Evolutionary conservation across 768 basidiomycete genomes (phyloP).

Genomic region (Pleurotus cornucopiae): DNA sequence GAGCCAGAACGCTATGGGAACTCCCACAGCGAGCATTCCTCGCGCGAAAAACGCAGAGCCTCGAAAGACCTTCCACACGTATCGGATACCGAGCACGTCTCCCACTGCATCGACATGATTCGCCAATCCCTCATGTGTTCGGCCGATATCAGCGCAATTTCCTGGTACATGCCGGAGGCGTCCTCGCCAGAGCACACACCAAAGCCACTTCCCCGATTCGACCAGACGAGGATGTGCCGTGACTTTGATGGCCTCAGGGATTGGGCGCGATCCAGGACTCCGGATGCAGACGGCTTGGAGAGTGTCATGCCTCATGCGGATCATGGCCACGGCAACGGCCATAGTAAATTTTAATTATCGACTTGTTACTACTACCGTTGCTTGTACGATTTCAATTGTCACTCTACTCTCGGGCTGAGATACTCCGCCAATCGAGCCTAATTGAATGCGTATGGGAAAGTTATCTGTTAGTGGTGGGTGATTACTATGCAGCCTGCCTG

Average conservation of each 20-base stretch:
- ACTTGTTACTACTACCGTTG: background rate
- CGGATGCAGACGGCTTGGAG: background rate
- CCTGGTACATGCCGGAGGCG: constrained; percentile 13
- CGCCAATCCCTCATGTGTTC: constrained; percentile 18
- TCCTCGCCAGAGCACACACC: background rate
- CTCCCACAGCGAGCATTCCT: background rate
- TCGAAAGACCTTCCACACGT: constrained; percentile 7
- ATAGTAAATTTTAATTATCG: background rate
- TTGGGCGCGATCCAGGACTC: constrained; percentile 3
- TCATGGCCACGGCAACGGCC: background rate
- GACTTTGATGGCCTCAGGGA: constrained; percentile 1
- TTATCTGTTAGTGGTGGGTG: too few relatives aligned
- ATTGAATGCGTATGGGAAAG: too few relatives aligned
- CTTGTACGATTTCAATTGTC: background rate
- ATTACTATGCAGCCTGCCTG: too few relatives aligned
- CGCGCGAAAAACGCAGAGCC: background rate
- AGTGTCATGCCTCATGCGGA: background rate
- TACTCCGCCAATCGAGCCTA: too few relatives aligned
- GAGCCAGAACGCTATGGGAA: constrained; percentile 11
- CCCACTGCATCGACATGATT: constrained; percentile 18
- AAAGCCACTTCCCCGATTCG: constrained; percentile 1
- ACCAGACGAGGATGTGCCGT: constrained; percentile 3
- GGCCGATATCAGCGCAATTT: constrained; percentile 14
- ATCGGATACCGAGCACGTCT: constrained; percentile 12
- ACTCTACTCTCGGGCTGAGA: too few relatives aligned